Conservation (phyloP, 2,329 filamentous ascomycete genomes). For the Nemania serpens region DNA sequence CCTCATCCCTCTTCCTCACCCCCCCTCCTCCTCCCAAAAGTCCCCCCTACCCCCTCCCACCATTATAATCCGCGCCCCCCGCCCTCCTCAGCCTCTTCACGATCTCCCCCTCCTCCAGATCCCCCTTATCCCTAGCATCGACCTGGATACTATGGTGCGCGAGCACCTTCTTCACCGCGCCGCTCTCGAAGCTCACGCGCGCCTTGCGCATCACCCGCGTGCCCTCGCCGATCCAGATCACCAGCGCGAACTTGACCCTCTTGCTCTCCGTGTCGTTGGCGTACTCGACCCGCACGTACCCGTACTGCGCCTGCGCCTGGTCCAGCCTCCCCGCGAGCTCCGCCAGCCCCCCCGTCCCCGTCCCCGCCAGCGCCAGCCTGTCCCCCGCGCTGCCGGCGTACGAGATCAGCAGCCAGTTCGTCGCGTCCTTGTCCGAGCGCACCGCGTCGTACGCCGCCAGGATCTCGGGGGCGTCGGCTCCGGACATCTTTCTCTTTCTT, state of each 20-base stretch:
- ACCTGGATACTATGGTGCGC: constrained; percentile 69
- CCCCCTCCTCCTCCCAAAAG: neutral
- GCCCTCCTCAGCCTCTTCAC: constrained; percentile 66
- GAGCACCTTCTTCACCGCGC: constrained; percentile 66
- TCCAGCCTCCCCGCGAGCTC: constrained; percentile 63
- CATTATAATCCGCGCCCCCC: constrained; percentile 74
- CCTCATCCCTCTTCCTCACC: neutral
- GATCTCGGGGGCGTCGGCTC: constrained; percentile 62
- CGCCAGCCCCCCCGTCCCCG: constrained; percentile 63
- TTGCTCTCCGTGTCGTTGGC: constrained; percentile 73
- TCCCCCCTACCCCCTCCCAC: constrained; percentile 54
- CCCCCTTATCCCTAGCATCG: constrained; percentile 62
- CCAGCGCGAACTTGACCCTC: constrained; percentile 69
- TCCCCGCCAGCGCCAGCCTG: constrained; percentile 59
- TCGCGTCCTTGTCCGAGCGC: constrained; percentile 67
- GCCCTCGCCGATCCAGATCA: constrained; percentile 69
- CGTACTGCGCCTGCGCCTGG: constrained; percentile 66
- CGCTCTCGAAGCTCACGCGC: constrained; percentile 69
- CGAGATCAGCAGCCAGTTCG: constrained; percentile 70
- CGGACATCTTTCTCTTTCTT: constrained; percentile 53
- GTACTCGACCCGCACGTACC: constrained; percentile 68
- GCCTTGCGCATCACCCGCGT: constrained; percentile 73
- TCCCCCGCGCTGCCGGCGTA: constrained; percentile 61
- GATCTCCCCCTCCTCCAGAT: constrained; percentile 66
- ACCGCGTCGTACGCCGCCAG: constrained; percentile 68